These are phyloP conservation scores for Nadsonia commutata DNA, from an alignment of 1,139 yeast genomes.

Conservation along the genomic window DNA sequence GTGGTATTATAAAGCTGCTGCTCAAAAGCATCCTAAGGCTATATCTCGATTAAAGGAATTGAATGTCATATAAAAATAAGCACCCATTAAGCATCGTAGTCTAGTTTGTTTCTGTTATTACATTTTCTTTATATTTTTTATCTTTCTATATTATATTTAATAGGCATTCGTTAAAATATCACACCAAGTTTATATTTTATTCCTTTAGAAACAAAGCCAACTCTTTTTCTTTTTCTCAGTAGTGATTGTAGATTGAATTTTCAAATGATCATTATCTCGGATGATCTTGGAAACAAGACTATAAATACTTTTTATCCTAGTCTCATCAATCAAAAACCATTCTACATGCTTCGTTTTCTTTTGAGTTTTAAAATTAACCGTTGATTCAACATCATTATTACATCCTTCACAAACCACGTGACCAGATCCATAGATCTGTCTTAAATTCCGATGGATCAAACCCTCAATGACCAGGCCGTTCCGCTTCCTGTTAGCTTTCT, in stretches of 20 bases:
- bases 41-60: slow-evolving; percentile 23
- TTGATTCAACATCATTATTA: background rate
- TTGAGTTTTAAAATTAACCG: background rate
- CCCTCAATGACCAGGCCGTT: background rate
- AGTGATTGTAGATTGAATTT: background rate
- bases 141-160: no score
- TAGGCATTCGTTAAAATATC: no score
- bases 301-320: background rate
- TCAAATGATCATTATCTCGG: background rate
- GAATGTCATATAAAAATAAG: no score
- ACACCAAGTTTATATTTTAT: no score
- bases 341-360: background rate
- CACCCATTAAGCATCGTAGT: no score
- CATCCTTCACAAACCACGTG: background rate
- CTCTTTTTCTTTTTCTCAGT: background rate
- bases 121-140: no score
- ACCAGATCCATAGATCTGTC: background rate
- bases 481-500: background rate
- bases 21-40: slow-evolving; percentile 45
- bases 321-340: background rate
- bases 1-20: slow-evolving; percentile 47
- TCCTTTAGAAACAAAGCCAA: background rate
- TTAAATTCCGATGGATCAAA: background rate
- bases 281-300: background rate
- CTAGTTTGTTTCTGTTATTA: background rate